Evolutionary conservation across 2,329 filamentous ascomycete species (phyloP).

Genomic region (Colletotrichum tropicicola): DNA sequence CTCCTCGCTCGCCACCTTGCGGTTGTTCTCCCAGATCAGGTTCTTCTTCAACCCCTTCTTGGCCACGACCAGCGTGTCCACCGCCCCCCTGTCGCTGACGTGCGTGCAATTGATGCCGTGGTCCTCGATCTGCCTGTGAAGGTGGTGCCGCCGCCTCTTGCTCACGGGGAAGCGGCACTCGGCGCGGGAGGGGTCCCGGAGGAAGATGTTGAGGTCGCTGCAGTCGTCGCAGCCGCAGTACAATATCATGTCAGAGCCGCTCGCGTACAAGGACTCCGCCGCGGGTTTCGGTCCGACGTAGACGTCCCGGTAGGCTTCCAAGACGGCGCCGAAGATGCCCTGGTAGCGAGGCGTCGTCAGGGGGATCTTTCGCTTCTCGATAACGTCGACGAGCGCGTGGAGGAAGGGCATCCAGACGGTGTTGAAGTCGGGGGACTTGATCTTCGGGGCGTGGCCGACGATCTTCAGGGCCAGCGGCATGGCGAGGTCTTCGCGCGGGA

Average conservation of each 20-base stretch:
- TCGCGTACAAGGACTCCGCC: neutral
- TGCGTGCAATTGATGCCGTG: conserved; percentile 33
- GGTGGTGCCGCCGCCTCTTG: conserved; percentile 33
- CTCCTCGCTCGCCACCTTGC: neutral
- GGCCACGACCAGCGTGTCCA: conserved; percentile 36
- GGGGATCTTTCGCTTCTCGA: conserved; percentile 20
- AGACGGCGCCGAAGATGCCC: conserved; percentile 34
- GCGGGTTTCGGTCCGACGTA: conserved; percentile 34
- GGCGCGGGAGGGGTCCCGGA: conserved; percentile 22
- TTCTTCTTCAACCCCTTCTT: conserved; percentile 27
- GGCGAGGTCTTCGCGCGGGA: conserved; percentile 28
- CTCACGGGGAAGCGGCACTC: conserved; percentile 27
- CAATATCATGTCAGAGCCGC: neutral
- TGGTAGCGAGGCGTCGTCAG: conserved; percentile 33
- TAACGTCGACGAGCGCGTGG: conserved; percentile 26
- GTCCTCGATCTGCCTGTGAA: conserved; percentile 31
- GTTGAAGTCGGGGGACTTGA: conserved; percentile 33
- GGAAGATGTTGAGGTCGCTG: conserved; percentile 36
- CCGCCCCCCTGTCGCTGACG: conserved; percentile 20
- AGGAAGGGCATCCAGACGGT: conserved; percentile 43
- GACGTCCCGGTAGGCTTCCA: conserved; percentile 33
- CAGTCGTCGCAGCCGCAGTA: conserved; percentile 38
- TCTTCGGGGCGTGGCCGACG: conserved; percentile 3
- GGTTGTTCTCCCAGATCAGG: neutral
- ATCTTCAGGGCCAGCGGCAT: conserved; percentile 33